These are phyloP conservation scores for Mycena citricolor DNA, from an alignment of 1,284 basidiomycete genomes.

Conservation along the genomic window DNA sequence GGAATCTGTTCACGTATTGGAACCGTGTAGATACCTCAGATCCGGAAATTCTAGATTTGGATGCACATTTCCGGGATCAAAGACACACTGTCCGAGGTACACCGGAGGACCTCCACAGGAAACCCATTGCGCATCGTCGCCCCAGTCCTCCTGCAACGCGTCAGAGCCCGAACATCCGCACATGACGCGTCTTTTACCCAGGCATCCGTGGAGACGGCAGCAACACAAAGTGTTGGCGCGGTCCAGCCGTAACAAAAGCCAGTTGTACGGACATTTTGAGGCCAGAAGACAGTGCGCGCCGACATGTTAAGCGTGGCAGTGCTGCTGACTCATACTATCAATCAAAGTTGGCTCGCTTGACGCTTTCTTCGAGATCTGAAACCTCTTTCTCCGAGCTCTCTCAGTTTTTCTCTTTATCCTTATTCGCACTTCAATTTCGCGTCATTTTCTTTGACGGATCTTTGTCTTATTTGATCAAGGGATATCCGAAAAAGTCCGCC, in stretches of 20 bases:
- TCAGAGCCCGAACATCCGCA: background rate
- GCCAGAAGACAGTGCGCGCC: conserved; percentile 55
- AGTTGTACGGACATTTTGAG: conserved; percentile 39
- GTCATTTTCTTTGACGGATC: no score
- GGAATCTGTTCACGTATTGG: background rate
- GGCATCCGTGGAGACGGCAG: conserved; percentile 39
- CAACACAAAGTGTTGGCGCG: conserved; percentile 44
- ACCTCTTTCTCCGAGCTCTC: no score
- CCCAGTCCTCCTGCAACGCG: conserved; percentile 1
- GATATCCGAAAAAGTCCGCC: no score
- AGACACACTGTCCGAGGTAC: conserved; percentile 34
- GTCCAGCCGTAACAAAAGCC: conserved; percentile 61
- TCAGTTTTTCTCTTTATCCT: no score
- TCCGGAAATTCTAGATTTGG: conserved; percentile 23
- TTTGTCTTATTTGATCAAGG: no score
- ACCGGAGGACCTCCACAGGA: conserved; percentile 12
- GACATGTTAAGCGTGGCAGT: no score
- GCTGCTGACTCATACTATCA: no score
- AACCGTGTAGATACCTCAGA: conserved; percentile 13
- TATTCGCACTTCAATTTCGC: no score
- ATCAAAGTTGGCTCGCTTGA: no score
- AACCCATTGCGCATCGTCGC: conserved; percentile 1
- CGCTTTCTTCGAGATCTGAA: no score
- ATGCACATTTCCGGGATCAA: conserved; percentile 11
- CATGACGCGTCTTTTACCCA: conserved; percentile 29